phyloP scores from a whole-genome alignment of 805 yeast genomes.

The Phaffomyces antillensis region DNA sequence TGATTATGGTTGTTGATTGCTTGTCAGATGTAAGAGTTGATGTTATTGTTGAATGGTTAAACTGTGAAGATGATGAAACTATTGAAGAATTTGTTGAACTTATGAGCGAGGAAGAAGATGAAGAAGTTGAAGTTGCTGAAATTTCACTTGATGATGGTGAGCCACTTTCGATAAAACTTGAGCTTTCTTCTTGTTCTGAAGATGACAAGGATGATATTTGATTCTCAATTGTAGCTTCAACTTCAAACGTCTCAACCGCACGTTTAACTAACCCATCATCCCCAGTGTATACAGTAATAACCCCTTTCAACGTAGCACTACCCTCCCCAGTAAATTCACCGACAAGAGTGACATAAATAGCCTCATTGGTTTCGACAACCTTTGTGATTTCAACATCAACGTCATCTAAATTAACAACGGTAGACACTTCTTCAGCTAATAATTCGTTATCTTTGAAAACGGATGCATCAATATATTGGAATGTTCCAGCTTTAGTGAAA shows the following conservation, averaged over 20 bases:
- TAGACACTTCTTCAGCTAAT: not conserved
- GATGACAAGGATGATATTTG: not conserved
- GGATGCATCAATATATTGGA: conserved; percentile 5
- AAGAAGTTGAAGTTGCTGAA: not conserved
- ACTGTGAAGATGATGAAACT: not conserved
- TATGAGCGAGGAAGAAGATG: not conserved
- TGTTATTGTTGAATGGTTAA: not conserved
- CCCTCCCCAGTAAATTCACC: not conserved
- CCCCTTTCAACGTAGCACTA: not conserved
- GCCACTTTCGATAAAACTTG: too few relatives aligned
- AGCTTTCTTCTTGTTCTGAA: too few relatives aligned
- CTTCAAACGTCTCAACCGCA: not conserved
- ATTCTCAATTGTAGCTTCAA: not conserved
- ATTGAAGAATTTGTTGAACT: too few relatives aligned
- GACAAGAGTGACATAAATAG: not conserved
- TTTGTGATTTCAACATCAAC: not conserved
- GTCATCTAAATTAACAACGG: conserved; percentile 4
- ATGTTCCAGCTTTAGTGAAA: conserved; percentile 4
- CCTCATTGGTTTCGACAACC: not conserved
- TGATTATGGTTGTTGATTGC: not conserved
- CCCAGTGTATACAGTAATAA: not conserved
- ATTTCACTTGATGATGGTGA: not conserved
- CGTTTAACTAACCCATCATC: not conserved
- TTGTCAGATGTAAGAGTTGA: not conserved
- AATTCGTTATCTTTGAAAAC: conserved; percentile 6